Percentiles rank a stretch among this genome's conserved stretches.
Conservation (phyloP, 371 early-diverging fungal species). For the Apophysomyces ossiformis region DNA sequence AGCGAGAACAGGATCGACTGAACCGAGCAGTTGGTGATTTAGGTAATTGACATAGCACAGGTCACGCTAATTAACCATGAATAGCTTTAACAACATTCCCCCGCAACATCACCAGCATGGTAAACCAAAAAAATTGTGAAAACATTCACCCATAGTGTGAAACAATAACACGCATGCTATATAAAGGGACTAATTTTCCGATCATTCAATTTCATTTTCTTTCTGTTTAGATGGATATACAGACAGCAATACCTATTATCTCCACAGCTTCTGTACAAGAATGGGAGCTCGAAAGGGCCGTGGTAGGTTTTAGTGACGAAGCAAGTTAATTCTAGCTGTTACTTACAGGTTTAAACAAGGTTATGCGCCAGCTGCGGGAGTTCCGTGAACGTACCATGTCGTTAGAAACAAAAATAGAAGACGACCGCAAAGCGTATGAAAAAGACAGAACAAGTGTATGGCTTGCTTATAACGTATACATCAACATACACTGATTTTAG, state of each 20-base stretch:
- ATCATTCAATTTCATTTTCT: constrained; percentile 5
- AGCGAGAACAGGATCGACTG: not conserved
- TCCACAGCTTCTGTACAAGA: constrained; percentile 29
- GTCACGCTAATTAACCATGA: not conserved
- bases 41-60: not conserved
- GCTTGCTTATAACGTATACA: not conserved
- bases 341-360: constrained; percentile 15
- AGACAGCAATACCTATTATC: constrained; percentile 6
- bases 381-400: constrained; percentile 21
- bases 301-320: constrained; percentile 17
- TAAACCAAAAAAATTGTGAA: not conserved
- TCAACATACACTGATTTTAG: too few relatives aligned
- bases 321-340: not conserved
- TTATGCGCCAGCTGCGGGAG: constrained; percentile 30
- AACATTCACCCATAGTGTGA: constrained; percentile 6
- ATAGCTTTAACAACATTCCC: not conserved
- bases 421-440: constrained; percentile 31
- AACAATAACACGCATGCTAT: constrained; percentile 4
- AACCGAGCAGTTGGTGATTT: not conserved
- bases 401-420: constrained; percentile 22
- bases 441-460: constrained; percentile 36
- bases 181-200: constrained; percentile 12
- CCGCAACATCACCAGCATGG: not conserved
- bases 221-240: constrained; percentile 14
- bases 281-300: constrained; percentile 38